Evolutionary conservation across 2,329 filamentous ascomycete species (phyloP).

Genomic region (Scleromitrula shiraiana): DNA sequence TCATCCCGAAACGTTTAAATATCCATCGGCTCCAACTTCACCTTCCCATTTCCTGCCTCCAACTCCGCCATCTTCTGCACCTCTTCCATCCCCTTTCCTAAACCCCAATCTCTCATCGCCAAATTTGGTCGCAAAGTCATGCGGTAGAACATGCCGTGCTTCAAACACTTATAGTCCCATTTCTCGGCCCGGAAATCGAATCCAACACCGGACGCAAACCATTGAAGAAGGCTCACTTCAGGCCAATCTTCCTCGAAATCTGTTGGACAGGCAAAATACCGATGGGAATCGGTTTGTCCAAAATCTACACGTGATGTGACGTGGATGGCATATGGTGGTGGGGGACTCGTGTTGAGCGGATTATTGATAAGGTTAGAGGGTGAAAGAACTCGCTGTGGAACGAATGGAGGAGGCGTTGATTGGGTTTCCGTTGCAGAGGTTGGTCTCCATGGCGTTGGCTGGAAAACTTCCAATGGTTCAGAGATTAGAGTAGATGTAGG

Average conservation of each 20-base stretch:
- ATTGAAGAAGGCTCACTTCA: slow-evolving; percentile 20
- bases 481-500: background rate
- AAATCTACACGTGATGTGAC: slow-evolving; percentile 23
- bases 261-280: slow-evolving; percentile 23
- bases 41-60: background rate
- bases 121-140: slow-evolving; percentile 24
- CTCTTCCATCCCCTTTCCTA: slow-evolving; percentile 1
- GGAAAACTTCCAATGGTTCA: too few species aligned
- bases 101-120: slow-evolving; percentile 11
- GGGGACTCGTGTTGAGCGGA: slow-evolving; percentile 13
- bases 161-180: slow-evolving; percentile 25
- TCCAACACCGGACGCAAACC: slow-evolving; percentile 21
- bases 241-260: slow-evolving; percentile 20
- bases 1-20: background rate
- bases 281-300: slow-evolving; percentile 22
- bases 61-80: background rate
- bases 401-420: slow-evolving; percentile 1
- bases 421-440: background rate
- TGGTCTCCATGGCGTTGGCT: background rate
- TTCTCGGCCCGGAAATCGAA: slow-evolving; percentile 23
- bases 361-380: slow-evolving; percentile 20
- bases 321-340: slow-evolving; percentile 22
- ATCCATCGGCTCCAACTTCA: background rate
- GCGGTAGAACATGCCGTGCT: slow-evolving; percentile 21
- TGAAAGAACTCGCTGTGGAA: slow-evolving; percentile 14